Evolutionary conservation across 139 green algal species (phyloP), one percentile per base, ranked within the genome.

Genomic region (Edaphochlamys debaryana): DNA sequence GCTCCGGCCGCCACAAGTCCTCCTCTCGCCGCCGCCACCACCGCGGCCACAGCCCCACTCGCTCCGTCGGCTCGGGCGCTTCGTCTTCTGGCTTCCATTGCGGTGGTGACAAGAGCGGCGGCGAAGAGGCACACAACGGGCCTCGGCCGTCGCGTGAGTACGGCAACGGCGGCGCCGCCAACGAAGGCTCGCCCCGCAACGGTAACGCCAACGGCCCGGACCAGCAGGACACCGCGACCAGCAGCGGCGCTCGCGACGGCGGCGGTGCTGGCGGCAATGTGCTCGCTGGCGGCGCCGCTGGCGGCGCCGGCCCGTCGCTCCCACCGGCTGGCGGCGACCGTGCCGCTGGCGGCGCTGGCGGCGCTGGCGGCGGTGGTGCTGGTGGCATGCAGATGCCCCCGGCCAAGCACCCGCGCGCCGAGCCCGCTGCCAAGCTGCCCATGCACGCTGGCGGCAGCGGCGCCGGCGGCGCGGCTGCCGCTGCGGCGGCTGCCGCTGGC

Each of bases 31-130:
- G 87, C 38, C 50, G 41, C 40, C 80, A 85, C 58, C 83, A 89
- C 84, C 82, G 72, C 38, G 64, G 37, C n/a, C 67, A 69, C 73
- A 85, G 71, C 34, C 87, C 87, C 23, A 58, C 73, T 17, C 69
- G 87, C 60, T 85, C 69, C 11, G 87, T 91, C 4, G 83, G 79
- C 73, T 89, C 83, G 63, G 87, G 87, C 37, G 87, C 87, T n/a
- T 87, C 79, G 83, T 85, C 77, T 79, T 87, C 79, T 30, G 87
- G 87, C 66, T 91, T 89, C 72, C 83, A 89, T 8, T 58, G 79
- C 38, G 87, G 73, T 2, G 80, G 84, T 32, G 84, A 89, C 34
- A 79, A 79, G 42, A 82, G 63, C 32, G 87, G 87, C 20, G 87
- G 87, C 17, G 87, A 91, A 74, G 87, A 91, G 77, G 87, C 87